A percentile compares a stretch with the other conserved stretches of the same genome.
Evolutionary conservation across 805 yeast genomes (phyloP).

Genomic region (Candida insectorum): DNA sequence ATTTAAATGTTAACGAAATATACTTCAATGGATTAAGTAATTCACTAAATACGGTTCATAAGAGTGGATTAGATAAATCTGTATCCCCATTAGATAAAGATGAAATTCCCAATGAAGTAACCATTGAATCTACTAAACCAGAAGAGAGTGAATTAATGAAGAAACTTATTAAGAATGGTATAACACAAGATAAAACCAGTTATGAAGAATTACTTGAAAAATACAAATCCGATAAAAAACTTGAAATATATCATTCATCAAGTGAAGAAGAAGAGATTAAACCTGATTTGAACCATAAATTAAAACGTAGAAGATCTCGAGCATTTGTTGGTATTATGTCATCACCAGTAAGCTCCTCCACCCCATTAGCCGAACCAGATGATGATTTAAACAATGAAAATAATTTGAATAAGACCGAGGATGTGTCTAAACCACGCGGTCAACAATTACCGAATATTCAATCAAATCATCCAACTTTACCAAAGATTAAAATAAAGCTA

Average conservation of each 20-base stretch:
- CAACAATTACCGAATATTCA: too few species aligned
- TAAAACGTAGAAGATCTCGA: constrained; percentile 12
- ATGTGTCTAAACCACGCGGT: too few species aligned
- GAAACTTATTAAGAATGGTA: constrained; percentile 32
- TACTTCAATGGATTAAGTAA: constrained; percentile 31
- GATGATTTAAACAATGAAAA: too few species aligned
- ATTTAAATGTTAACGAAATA: constrained; percentile 35
- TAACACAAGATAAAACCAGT: constrained; percentile 21
- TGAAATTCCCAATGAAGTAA: constrained; percentile 3
- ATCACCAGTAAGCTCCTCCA: too few species aligned
- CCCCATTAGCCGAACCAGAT: too few species aligned
- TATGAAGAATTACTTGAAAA: constrained; percentile 9
- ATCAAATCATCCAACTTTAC: constrained; percentile 11
- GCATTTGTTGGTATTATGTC: constrained; percentile 14
- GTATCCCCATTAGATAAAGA: constrained; percentile 14
- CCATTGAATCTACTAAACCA: too few species aligned
- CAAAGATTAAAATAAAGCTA: constrained; percentile 10
- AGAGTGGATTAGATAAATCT: constrained; percentile 9
- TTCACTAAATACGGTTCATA: constrained; percentile 25
- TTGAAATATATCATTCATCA: constrained; percentile 29
- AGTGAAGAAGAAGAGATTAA: constrained; percentile 17
- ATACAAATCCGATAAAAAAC: constrained; percentile 5
- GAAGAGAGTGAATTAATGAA: constrained; percentile 31
- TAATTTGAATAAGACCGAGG: too few species aligned
- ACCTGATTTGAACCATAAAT: constrained; percentile 4